Conservation (phyloP, 2,329 filamentous ascomycete species). For the Xylariales sp. region DNA sequence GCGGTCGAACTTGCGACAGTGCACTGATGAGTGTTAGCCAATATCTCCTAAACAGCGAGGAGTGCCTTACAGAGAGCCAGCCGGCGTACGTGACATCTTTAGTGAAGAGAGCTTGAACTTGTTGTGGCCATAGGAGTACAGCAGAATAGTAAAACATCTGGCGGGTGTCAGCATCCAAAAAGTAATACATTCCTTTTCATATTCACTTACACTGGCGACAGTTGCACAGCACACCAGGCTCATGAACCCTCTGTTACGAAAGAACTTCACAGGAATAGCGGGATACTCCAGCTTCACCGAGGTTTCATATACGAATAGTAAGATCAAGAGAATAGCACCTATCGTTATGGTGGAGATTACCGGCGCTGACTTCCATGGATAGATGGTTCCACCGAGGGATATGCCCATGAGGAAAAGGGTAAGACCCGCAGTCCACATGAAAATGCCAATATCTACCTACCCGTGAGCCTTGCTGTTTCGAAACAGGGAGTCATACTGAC, state of each 20-base stretch:
- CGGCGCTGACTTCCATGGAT: conserved; percentile 36
- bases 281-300: conserved; percentile 31
- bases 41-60: too few species aligned
- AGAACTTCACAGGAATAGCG: conserved; percentile 32
- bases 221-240: conserved; percentile 30
- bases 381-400: conserved; percentile 38
- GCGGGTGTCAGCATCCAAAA: conserved; percentile 6
- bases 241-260: conserved; percentile 31
- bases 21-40: conserved; percentile 14
- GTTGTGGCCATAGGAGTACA: conserved; percentile 31
- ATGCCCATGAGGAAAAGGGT: conserved; percentile 42
- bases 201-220: conserved; percentile 27
- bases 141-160: conserved; percentile 29
- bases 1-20: conserved; percentile 30
- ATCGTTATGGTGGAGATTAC: conserved; percentile 34
- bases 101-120: conserved; percentile 30
- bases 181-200: too few species aligned
- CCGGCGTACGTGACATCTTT: conserved; percentile 29
- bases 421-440: conserved; percentile 40
- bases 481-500: background rate
- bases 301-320: conserved; percentile 31
- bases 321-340: conserved; percentile 27
- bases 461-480: background rate
- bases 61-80: conserved; percentile 29
- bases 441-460: conserved; percentile 31